These are phyloP conservation scores for Lenwebbia sp. DNA, from an alignment of 345 rosid genomes.

Conservation along the genomic window DNA sequence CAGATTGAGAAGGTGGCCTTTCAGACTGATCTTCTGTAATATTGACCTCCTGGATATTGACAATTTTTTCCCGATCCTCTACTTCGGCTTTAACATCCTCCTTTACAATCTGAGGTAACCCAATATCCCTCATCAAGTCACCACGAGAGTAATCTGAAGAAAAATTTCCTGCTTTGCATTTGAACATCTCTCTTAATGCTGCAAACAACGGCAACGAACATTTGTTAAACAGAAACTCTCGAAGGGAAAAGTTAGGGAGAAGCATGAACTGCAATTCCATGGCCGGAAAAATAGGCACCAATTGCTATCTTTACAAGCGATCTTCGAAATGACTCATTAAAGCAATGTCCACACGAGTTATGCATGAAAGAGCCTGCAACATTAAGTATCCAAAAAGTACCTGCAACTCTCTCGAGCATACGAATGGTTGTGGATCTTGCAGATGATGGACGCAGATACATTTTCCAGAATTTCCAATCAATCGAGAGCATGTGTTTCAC, in stretches of 20 bases:
- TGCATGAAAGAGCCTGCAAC: neutral
- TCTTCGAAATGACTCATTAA: neutral
- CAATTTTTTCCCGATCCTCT: constrained; percentile 2
- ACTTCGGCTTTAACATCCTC: constrained; percentile 14
- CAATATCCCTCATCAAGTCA: constrained; percentile 17
- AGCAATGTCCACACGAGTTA: neutral
- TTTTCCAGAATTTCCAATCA: constrained; percentile 88
- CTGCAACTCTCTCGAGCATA: constrained; percentile 84
- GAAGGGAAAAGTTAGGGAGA: neutral
- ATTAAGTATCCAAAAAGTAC: constrained; percentile 8
- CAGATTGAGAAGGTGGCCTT: constrained; percentile 21
- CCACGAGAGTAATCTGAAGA: constrained; percentile 27
- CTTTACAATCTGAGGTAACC: constrained; percentile 15
- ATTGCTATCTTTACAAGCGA: neutral
- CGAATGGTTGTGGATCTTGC: constrained; percentile 61
- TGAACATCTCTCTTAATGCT: constrained; percentile 74
- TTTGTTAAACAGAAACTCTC: neutral
- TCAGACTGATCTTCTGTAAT: constrained; percentile 25
- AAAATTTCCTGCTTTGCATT: constrained; percentile 41
- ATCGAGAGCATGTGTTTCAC: constrained; percentile 93
- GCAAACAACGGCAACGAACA: neutral
- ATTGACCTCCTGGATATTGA: constrained; percentile 4
- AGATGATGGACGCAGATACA: constrained; percentile 47
- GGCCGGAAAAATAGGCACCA: neutral
- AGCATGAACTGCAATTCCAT: neutral